Evolutionary conservation across 805 yeast species (phyloP).

Genomic region (Wickerhamomyces silvicola): DNA sequence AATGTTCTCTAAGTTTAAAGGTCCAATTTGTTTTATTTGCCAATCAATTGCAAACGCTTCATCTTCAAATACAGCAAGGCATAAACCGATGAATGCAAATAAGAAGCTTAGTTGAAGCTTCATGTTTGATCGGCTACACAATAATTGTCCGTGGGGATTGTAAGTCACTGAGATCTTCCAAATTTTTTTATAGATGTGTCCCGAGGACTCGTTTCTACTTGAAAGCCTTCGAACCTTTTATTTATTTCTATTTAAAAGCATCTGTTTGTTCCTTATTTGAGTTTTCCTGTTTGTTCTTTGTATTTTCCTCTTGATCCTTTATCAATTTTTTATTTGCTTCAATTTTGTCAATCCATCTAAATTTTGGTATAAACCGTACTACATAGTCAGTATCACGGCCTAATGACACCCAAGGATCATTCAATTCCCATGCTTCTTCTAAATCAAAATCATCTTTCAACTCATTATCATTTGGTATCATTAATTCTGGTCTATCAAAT

Average conservation of each 20-base stretch:
- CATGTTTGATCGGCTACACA: background rate
- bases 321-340: conserved; percentile 1
- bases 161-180: no score
- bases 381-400: conserved; percentile 16
- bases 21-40: conserved; percentile 42
- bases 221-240: no score
- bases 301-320: conserved; percentile 1
- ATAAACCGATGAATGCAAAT: background rate
- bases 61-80: conserved; percentile 33
- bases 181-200: no score
- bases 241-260: no score
- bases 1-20: conserved; percentile 19
- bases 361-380: conserved; percentile 20
- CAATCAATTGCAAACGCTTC: conserved; percentile 53
- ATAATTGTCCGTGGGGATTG: no score
- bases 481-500: conserved; percentile 5
- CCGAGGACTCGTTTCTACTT: no score
- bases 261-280: no score
- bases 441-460: conserved; percentile 18
- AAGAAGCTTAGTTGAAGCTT: background rate
- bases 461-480: conserved; percentile 15
- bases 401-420: conserved; percentile 21
- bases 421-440: conserved; percentile 20
- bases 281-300: background rate
- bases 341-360: conserved; percentile 10